Percentiles rank a stretch among this genome's conserved stretches.
phyloP scores from a whole-genome alignment of 305 asterid genomes.

The Petunia hybrid region DNA sequence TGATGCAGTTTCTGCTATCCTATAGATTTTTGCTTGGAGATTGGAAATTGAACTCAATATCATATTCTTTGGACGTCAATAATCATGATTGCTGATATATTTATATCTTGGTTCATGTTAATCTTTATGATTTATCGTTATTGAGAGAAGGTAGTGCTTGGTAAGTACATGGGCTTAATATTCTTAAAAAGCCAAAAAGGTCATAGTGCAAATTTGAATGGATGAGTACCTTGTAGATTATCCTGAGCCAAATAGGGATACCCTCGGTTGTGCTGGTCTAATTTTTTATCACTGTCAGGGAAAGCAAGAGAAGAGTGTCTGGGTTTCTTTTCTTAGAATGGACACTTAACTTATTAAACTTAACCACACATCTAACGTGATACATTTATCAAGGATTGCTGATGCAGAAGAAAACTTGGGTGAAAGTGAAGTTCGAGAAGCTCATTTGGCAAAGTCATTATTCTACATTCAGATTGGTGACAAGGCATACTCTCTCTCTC shows the following conservation, averaged over 20 bases:
- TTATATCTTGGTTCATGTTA: background rate
- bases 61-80: background rate
- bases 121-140: constrained; percentile 10
- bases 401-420: constrained; percentile 96
- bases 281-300: background rate
- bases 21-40: constrained; percentile 5
- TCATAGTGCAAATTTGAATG: background rate
- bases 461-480: constrained; percentile 79
- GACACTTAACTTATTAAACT: constrained; percentile 16
- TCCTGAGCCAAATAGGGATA: background rate
- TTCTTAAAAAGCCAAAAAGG: background rate
- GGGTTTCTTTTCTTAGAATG: background rate
- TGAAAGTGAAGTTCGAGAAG: constrained; percentile 96
- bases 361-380: constrained; percentile 25
- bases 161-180: background rate
- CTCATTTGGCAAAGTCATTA: constrained; percentile 87
- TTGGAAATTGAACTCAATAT: background rate
- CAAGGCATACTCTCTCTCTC: constrained; percentile 52
- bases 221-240: background rate
- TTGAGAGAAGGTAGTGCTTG: constrained; percentile 13
- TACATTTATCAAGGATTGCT: constrained; percentile 65
- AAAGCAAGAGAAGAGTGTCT: background rate
- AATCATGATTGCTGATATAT: background rate
- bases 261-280: background rate
- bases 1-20: background rate